These are phyloP conservation scores for Termitomyces sp. DNA, from an alignment of 768 basidiomycete genomes.

Conservation along the genomic window DNA sequence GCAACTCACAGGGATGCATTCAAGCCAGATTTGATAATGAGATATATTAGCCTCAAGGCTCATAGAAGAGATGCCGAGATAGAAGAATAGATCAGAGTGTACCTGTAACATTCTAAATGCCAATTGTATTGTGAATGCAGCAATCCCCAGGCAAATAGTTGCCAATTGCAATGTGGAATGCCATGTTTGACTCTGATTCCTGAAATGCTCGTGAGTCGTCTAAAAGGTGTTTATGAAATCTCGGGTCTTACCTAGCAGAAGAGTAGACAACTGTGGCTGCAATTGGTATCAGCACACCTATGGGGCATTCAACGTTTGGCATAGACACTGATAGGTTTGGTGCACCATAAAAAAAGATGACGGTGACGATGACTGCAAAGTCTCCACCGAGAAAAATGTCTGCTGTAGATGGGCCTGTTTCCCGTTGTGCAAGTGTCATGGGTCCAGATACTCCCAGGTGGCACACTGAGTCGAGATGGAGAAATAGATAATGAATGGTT, in stretches of 20 bases:
- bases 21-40: neutral
- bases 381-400: no score
- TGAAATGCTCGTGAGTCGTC: neutral
- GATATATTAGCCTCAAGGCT: no score
- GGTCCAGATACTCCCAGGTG: no score
- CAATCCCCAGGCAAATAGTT: neutral
- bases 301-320: neutral
- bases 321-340: neutral
- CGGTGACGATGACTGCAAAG: no score
- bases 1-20: neutral
- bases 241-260: neutral
- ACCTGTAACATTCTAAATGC: neutral
- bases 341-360: no score
- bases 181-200: neutral
- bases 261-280: neutral
- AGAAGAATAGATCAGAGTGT: no score
- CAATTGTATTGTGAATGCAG: neutral
- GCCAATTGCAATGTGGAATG: neutral
- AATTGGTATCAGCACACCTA: neutral
- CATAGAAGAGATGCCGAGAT: no score
- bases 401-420: no score
- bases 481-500: no score
- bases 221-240: neutral
- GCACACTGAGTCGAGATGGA: no score
- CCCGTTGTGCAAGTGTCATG: no score